Evolutionary conservation across 257 asterid genomes (phyloP).

Genomic region (Forsythia viridissima): DNA sequence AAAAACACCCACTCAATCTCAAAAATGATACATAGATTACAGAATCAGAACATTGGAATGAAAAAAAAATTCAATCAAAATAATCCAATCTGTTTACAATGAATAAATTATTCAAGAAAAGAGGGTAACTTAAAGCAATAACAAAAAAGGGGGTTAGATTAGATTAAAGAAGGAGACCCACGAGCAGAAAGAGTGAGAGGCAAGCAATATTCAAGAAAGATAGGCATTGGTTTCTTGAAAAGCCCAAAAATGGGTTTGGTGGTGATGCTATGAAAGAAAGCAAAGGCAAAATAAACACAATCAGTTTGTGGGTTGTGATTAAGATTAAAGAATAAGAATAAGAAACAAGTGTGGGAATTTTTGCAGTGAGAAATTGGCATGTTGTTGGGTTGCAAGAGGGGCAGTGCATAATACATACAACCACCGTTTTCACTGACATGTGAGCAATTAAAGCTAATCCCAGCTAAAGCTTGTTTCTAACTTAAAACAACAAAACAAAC

Average conservation of each 20-base stretch:
- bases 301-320: slow-evolving; percentile 19
- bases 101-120: slow-evolving; percentile 19
- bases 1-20: slow-evolving; percentile 25
- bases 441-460: slow-evolving; percentile 49
- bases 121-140: slow-evolving; percentile 51
- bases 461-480: slow-evolving; percentile 27
- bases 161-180: slow-evolving; percentile 60
- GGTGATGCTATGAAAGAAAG: slow-evolving; percentile 34
- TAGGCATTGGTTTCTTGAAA: slow-evolving; percentile 33
- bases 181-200: slow-evolving; percentile 61
- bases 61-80: background rate
- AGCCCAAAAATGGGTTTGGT: slow-evolving; percentile 30
- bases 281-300: slow-evolving; percentile 31
- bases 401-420: slow-evolving; percentile 27
- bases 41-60: slow-evolving; percentile 27
- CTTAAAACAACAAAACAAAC: slow-evolving; percentile 24
- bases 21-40: slow-evolving; percentile 9
- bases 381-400: slow-evolving; percentile 28
- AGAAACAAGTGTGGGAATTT: slow-evolving; percentile 17
- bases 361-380: slow-evolving; percentile 46
- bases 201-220: slow-evolving; percentile 51
- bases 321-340: slow-evolving; percentile 27
- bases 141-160: slow-evolving; percentile 32
- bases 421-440: slow-evolving; percentile 63
- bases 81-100: slow-evolving; percentile 22